Conservation (phyloP, 352 stramenopile genomes). For the Aphanomyces astaci region DNA sequence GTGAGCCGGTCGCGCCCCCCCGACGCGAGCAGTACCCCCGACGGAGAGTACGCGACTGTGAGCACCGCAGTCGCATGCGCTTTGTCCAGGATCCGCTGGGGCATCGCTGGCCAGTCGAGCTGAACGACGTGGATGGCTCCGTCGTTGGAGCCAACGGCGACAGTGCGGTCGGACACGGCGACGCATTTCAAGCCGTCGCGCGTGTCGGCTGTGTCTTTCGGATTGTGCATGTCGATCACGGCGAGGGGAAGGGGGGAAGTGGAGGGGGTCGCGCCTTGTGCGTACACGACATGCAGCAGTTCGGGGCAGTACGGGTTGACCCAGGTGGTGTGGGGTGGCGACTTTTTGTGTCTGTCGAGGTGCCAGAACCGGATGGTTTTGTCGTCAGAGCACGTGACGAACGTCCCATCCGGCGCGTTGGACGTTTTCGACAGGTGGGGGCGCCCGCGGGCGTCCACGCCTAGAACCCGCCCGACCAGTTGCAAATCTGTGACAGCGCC, state of each 20-base stretch:
- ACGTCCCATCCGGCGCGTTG: slow-evolving; percentile 49
- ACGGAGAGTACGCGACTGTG: slow-evolving; percentile 33
- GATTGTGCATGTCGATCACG: neutral
- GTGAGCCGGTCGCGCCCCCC: slow-evolving; percentile 72
- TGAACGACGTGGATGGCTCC: slow-evolving; percentile 55
- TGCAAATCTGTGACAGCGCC: slow-evolving; percentile 57
- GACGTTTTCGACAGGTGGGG: slow-evolving; percentile 3
- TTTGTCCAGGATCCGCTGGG: slow-evolving; percentile 33
- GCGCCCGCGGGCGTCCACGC: slow-evolving; percentile 31
- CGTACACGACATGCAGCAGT: slow-evolving; percentile 59
- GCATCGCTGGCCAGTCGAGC: slow-evolving; percentile 30
- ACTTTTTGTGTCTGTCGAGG: slow-evolving; percentile 42
- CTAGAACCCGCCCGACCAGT: slow-evolving; percentile 40
- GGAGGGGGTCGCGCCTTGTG: neutral
- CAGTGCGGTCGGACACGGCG: neutral
- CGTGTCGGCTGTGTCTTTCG: neutral
- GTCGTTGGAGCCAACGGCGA: slow-evolving; percentile 62
- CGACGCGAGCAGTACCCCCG: slow-evolving; percentile 49
- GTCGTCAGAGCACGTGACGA: slow-evolving; percentile 81
- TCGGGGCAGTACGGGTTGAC: slow-evolving; percentile 65
- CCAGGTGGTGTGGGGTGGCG: slow-evolving; percentile 27
- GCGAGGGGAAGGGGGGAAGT: neutral
- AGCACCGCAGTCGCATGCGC: slow-evolving; percentile 71
- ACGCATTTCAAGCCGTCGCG: slow-evolving; percentile 1
- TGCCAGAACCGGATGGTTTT: slow-evolving; percentile 85